These are phyloP conservation scores for Cylindrotheca fusiformis DNA, from an alignment of 108 stramenopile genomes.

Conservation along the genomic window DNA sequence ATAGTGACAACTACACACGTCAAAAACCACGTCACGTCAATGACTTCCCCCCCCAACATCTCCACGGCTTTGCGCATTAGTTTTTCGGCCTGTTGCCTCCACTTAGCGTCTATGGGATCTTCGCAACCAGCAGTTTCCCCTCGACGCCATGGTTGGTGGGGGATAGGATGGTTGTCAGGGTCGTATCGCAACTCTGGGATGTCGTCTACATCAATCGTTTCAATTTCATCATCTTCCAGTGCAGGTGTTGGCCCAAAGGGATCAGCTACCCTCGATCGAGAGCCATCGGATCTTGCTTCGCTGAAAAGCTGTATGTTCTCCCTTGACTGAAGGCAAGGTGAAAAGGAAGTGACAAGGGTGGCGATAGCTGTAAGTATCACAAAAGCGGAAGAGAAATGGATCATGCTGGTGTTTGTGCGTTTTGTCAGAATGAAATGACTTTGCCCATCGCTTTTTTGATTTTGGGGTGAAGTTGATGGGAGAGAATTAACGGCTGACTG, in stretches of 20 bases:
- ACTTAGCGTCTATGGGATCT: conserved; percentile 69
- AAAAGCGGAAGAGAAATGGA: too few species aligned
- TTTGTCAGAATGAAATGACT: too few species aligned
- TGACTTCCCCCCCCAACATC: conserved; percentile 50
- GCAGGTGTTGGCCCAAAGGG: conserved; percentile 41
- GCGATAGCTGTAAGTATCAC: too few species aligned
- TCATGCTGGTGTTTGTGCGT: too few species aligned
- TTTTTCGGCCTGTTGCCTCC: conserved; percentile 69
- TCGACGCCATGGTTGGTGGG: conserved; percentile 83
- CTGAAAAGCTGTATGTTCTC: too few species aligned
- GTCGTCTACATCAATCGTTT: conserved; percentile 20
- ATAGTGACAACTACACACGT: conserved; percentile 47
- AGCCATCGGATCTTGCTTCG: conserved; percentile 3
- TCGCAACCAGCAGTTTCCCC: conserved; percentile 78
- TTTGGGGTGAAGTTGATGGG: too few species aligned
- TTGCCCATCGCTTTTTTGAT: too few species aligned
- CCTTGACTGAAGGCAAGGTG: too few species aligned
- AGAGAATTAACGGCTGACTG: too few species aligned
- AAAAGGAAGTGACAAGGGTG: too few species aligned
- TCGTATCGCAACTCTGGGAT: conserved; percentile 28
- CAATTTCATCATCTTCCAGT: conserved; percentile 21
- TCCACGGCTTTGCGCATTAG: conserved; percentile 54
- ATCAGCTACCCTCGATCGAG: conserved; percentile 38
- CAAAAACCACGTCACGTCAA: conserved; percentile 85
- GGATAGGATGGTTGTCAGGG: conserved; percentile 55